A percentile compares a stretch with the other conserved stretches of the same genome.
These are phyloP conservation scores for Yamadazyma endophytica DNA, from an alignment of 805 yeast genomes.

Conservation along the genomic window DNA sequence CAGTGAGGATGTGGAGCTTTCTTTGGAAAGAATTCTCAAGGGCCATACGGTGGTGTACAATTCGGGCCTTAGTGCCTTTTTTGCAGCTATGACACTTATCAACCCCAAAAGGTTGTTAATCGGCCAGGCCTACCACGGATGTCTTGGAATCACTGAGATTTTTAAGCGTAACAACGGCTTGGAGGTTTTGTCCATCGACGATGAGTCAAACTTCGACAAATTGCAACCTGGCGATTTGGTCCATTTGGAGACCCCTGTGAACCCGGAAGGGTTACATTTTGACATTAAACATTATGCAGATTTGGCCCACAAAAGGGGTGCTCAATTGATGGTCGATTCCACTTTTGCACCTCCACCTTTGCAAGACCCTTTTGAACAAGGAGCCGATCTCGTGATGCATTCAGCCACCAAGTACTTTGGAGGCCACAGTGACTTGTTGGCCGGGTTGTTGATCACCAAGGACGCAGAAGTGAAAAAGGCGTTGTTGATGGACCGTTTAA, in stretches of 20 bases:
- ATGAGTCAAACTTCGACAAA: constrained; percentile 34
- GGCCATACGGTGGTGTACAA: constrained; percentile 68
- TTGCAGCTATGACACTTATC: constrained; percentile 63
- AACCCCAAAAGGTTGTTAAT: constrained; percentile 74
- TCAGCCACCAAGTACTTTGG: constrained; percentile 93
- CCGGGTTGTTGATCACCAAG: constrained; percentile 75
- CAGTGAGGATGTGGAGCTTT: constrained; percentile 60
- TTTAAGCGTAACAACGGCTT: constrained; percentile 58
- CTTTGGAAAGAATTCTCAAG: constrained; percentile 55
- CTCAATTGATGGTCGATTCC: constrained; percentile 68
- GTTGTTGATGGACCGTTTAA: constrained; percentile 60
- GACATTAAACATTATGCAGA: constrained; percentile 63
- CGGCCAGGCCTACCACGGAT: constrained; percentile 84
- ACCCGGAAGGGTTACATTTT: constrained; percentile 69
- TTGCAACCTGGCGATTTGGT: constrained; percentile 66
- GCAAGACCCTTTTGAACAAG: constrained; percentile 73
- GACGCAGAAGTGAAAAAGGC: constrained; percentile 40
- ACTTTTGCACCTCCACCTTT: constrained; percentile 95
- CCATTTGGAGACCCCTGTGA: constrained; percentile 84
- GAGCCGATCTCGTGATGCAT: constrained; percentile 87
- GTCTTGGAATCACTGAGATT: constrained; percentile 64
- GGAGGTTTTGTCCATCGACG: constrained; percentile 35
- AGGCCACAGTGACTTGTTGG: constrained; percentile 89
- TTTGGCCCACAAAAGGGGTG: constrained; percentile 75
- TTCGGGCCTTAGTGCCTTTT: constrained; percentile 79